Base-by-base conservation (phyloP, 371 early-diverging fungal genomes). In the Fennellomyces sp. region DNA sequence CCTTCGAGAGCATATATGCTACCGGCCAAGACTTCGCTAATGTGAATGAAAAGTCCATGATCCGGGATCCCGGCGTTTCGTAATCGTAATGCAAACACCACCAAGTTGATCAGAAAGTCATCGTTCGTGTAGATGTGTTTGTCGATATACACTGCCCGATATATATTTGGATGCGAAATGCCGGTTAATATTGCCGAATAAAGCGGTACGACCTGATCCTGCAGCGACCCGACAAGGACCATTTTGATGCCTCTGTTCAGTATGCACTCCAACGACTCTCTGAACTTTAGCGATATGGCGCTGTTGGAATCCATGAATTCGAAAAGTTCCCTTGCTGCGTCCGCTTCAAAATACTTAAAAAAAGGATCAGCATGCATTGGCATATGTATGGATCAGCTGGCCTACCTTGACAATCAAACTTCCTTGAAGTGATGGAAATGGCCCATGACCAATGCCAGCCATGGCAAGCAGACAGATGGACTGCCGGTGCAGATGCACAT, bases 141-240 rank as follows among this genome's bases (percentile, higher is more conserved):
- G 59, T 94, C 93, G 56, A 96, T 90, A 60, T 94, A 94, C 5
- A 96, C 78, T 1, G 94, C 94, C 8, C 97, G 89, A 49, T 89
- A 87, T 15, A 97, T 83, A 42, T 90, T 88, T 3, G 94, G 95
- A 66, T 97, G 97, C 12, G 85, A 72, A 23, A 93, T 80, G 8
- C 92, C 91, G 26, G 91, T 88, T 78, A 96, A 78, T 23, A 91
- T 84, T 0, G 94, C 93, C 12, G 97, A 97, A 72, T 96, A 94
- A 19, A 96, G 77, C 49, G 97, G 97, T 0, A 96, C 96, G 0
- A 95, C 96, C 65, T 97, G 96, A 66, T 97, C 97, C 54, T 93
- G 93, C 91, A 95, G 71, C 8, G 89, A 82, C 19, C 91, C 84
- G 60, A 90, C 72, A 61, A 90, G 74, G 0, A 88, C 82, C 12